A percentile compares a stretch with the other conserved stretches of the same genome.
Conservation (phyloP, 768 basidiomycete genomes). For the Mrakia gelida region DNA sequence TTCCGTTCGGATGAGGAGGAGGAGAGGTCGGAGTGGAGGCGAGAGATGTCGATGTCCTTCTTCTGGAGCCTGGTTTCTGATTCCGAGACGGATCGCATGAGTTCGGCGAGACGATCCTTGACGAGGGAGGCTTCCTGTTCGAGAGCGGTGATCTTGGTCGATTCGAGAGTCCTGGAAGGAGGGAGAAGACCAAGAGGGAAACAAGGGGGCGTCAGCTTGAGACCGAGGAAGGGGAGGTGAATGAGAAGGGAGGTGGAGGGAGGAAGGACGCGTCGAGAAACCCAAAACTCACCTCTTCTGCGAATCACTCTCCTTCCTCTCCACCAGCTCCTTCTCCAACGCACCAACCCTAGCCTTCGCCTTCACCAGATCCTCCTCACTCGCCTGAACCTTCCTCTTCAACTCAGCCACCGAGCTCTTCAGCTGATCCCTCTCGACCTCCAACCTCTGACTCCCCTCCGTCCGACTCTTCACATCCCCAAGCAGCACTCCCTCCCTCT, state of each 20-base stretch:
- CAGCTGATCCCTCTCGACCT: constrained; percentile 59
- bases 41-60: constrained; percentile 46
- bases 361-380: constrained; percentile 73
- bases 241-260: no score
- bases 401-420: constrained; percentile 65
- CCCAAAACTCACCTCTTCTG: constrained; percentile 56
- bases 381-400: constrained; percentile 60
- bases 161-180: constrained; percentile 46
- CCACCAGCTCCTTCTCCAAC: constrained; percentile 64
- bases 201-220: neutral
- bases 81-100: constrained; percentile 71
- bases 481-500: constrained; percentile 60
- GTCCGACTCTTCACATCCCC: constrained; percentile 59
- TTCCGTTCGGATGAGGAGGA: neutral
- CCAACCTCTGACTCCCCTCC: constrained; percentile 57
- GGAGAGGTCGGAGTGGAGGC: constrained; percentile 17
- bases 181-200: neutral
- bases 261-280: neutral
- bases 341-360: constrained; percentile 61
- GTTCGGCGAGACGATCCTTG: constrained; percentile 70
- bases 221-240: no score
- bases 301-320: constrained; percentile 49
- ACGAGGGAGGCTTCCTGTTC: constrained; percentile 66
- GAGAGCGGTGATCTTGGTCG: constrained; percentile 58
- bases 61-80: constrained; percentile 68